Evolutionary conservation across 2,329 filamentous ascomycete species (phyloP).

Genomic region (Fusarium sp.): DNA sequence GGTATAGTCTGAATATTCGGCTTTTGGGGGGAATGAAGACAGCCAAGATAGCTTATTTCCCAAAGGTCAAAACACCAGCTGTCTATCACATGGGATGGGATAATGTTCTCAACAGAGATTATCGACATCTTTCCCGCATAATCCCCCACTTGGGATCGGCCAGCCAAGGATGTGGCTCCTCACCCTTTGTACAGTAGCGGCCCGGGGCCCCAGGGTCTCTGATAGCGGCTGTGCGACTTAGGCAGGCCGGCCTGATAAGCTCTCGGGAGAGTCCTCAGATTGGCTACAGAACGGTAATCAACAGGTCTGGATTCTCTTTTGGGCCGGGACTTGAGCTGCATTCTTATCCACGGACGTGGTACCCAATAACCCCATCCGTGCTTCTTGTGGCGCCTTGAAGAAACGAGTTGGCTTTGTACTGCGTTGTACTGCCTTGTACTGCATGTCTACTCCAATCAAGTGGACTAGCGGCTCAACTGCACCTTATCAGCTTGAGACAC

Average conservation of each 20-base stretch:
- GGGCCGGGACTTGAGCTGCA: slow-evolving; percentile 4
- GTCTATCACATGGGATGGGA: background rate
- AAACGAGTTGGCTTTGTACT: background rate
- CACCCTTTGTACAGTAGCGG: slow-evolving; percentile 4
- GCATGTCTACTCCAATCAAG: background rate
- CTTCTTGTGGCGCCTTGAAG: slow-evolving; percentile 9
- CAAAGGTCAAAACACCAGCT: background rate
- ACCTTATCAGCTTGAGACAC: background rate
- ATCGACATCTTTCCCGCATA: background rate
- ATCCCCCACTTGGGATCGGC: slow-evolving; percentile 24
- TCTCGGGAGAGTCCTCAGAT: slow-evolving; percentile 17
- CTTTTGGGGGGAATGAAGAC: slow-evolving; percentile 5
- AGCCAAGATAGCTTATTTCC: background rate
- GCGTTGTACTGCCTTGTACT: background rate
- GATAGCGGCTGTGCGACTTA: slow-evolving; percentile 19
- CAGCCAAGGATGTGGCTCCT: slow-evolving; percentile 27
- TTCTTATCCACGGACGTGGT: slow-evolving; percentile 13
- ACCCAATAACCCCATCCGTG: slow-evolving; percentile 19
- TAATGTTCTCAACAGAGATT: background rate
- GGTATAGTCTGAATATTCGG: slow-evolving; percentile 12
- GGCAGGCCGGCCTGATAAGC: slow-evolving; percentile 26
- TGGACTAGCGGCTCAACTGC: background rate
- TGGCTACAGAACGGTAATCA: slow-evolving; percentile 6
- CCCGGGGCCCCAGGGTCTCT: slow-evolving; percentile 22
- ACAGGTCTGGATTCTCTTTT: slow-evolving; percentile 1